phyloP scores from a whole-genome alignment of 2,329 filamentous ascomycete genomes.

The Scorias spongiosa region DNA sequence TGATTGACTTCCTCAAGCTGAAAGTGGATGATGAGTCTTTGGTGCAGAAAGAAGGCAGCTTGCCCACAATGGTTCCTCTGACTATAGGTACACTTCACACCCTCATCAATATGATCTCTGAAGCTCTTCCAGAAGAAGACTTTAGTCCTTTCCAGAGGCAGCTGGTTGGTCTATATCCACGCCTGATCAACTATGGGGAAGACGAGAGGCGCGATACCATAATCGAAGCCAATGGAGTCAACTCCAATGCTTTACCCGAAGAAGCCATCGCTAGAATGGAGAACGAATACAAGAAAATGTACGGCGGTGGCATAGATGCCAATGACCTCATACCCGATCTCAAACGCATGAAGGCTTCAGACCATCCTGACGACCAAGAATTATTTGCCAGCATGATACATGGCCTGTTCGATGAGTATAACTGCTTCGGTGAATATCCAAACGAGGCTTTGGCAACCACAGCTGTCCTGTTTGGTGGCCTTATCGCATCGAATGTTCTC shows the following conservation, averaged over 20 bases:
- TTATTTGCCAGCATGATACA: slow-evolving; percentile 98
- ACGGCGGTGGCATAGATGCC: slow-evolving; percentile 76
- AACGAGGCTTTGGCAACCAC: slow-evolving; percentile 92
- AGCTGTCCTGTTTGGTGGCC: slow-evolving; percentile 88
- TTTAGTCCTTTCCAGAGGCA: slow-evolving; percentile 69
- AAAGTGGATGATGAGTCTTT: slow-evolving; percentile 70
- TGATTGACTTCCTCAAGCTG: slow-evolving; percentile 68
- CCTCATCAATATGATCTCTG: slow-evolving; percentile 59
- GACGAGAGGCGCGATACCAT: slow-evolving; percentile 63
- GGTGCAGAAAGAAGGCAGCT: slow-evolving; percentile 55
- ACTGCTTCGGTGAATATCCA: slow-evolving; percentile 88
- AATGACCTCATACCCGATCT: slow-evolving; percentile 73
- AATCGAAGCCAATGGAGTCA: slow-evolving; percentile 69
- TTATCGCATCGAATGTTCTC: slow-evolving; percentile 86
- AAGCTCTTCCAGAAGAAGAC: slow-evolving; percentile 45
- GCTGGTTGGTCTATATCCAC: slow-evolving; percentile 83
- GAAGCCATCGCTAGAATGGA: slow-evolving; percentile 86
- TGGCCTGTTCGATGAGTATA: slow-evolving; percentile 92
- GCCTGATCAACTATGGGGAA: slow-evolving; percentile 91
- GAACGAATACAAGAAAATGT: slow-evolving; percentile 96
- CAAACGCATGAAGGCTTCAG: slow-evolving; percentile 75
- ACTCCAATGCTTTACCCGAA: slow-evolving; percentile 64
- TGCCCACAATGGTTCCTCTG: slow-evolving; percentile 56
- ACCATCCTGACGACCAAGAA: slow-evolving; percentile 73
- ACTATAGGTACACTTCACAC: slow-evolving; percentile 64